A percentile compares a stretch with the other conserved stretches of the same genome.
These are phyloP conservation scores for Colletotrichum tabaci DNA, from an alignment of 2,329 filamentous ascomycete genomes.

Conservation along the genomic window DNA sequence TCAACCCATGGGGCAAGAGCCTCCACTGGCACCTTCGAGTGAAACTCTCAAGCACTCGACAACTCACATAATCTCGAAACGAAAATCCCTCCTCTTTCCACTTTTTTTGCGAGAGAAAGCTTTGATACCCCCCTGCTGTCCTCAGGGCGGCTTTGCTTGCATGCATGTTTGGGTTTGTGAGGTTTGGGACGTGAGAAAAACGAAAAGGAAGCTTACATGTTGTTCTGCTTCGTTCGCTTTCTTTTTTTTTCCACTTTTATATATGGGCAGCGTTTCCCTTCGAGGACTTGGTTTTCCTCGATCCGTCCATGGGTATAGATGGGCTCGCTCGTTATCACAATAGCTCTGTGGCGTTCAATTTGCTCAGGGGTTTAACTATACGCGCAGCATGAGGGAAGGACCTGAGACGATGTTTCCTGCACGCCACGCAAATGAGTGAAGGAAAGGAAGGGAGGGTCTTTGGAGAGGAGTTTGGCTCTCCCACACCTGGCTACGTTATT, in stretches of 20 bases:
- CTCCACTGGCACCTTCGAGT: not conserved
- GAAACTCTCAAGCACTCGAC: not conserved
- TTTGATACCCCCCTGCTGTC: constrained; percentile 43
- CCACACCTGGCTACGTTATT: constrained; percentile 24
- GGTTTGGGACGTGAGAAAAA: constrained; percentile 29
- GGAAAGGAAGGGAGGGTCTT: not conserved
- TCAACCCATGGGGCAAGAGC: not conserved
- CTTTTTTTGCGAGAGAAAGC: constrained; percentile 32
- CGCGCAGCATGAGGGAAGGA: constrained; percentile 35
- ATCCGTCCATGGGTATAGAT: constrained; percentile 7
- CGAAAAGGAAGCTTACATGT: not conserved
- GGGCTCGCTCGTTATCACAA: constrained; percentile 15
- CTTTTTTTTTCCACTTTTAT: constrained; percentile 5
- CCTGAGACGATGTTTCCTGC: constrained; percentile 6
- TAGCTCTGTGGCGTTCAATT: constrained; percentile 31
- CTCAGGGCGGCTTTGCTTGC: constrained; percentile 41
- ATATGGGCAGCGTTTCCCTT: not conserved
- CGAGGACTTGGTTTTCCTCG: not conserved
- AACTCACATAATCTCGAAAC: constrained; percentile 29
- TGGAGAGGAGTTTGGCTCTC: not conserved
- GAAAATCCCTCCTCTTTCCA: constrained; percentile 19
- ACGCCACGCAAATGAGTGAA: constrained; percentile 32
- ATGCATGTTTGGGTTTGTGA: constrained; percentile 36
- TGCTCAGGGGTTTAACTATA: constrained; percentile 29
- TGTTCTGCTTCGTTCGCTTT: constrained; percentile 3